Evolutionary conservation across 805 yeast species (phyloP).

Genomic region (Zygoascus tannicola): DNA sequence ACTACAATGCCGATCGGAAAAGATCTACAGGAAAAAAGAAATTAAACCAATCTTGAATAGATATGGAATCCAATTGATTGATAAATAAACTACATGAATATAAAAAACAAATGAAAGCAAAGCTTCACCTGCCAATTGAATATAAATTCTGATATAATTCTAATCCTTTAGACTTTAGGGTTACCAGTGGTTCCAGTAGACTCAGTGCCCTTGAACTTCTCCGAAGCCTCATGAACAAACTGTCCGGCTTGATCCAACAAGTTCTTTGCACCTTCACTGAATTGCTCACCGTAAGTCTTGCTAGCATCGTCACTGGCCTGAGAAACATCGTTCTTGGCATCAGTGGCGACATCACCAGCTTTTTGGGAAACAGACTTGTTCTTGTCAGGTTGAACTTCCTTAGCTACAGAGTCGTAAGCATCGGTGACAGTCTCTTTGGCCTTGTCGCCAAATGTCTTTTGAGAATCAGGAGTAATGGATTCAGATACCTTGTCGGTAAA

Average conservation of each 20-base stretch:
- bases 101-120: neutral
- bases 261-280: conserved; percentile 18
- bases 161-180: too few relatives aligned
- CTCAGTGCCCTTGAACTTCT: conserved; percentile 22
- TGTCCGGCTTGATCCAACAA: conserved; percentile 25
- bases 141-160: neutral
- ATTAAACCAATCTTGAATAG: too few relatives aligned
- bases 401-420: conserved; percentile 55
- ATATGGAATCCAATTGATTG: too few relatives aligned
- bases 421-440: conserved; percentile 64
- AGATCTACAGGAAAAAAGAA: too few relatives aligned
- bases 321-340: conserved; percentile 47
- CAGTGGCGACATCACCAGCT: conserved; percentile 49
- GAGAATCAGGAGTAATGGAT: conserved; percentile 57
- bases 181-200: neutral
- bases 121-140: neutral
- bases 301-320: conserved; percentile 21
- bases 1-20: too few relatives aligned
- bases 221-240: conserved; percentile 26
- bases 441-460: conserved; percentile 55
- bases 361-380: conserved; percentile 65
- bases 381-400: conserved; percentile 49
- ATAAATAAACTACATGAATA: too few relatives aligned
- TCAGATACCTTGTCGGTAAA: conserved; percentile 62
- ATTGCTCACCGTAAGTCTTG: conserved; percentile 18